A percentile compares a stretch with the other conserved stretches of the same genome.
Conservation (phyloP, 192 early-diverging fungal genomes). For the Paraglomus occultum region DNA sequence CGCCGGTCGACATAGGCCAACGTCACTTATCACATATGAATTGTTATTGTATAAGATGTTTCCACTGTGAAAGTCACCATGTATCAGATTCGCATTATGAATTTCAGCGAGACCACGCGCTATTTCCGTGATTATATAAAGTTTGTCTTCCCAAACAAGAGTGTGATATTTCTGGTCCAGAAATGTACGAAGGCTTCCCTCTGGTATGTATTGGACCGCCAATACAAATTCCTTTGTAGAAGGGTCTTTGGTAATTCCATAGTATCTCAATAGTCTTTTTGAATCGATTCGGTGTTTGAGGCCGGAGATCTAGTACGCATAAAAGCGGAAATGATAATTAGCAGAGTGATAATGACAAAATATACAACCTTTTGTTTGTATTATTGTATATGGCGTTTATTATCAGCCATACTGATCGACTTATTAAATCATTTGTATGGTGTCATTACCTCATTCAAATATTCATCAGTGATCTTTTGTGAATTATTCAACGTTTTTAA, state of each 20-base stretch:
- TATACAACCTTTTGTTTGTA: not conserved
- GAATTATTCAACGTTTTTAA: constrained; percentile 21
- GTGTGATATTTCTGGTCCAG: not conserved
- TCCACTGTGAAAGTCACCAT: constrained; percentile 32
- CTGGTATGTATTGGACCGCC: not conserved
- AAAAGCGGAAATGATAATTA: not conserved
- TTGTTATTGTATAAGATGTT: constrained; percentile 3
- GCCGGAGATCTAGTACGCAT: no score
- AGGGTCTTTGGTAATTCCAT: constrained; percentile 11
- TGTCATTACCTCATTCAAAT: constrained; percentile 2
- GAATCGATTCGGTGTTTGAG: no score
- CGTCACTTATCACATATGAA: constrained; percentile 27
- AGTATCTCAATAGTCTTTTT: not conserved
- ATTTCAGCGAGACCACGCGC: not conserved
- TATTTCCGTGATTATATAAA: not conserved
- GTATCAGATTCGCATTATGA: constrained; percentile 33
- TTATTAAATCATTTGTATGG: not conserved
- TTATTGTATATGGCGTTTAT: not conserved
- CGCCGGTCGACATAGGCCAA: constrained; percentile 34
- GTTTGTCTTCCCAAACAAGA: constrained; percentile 7
- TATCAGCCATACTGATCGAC: not conserved
- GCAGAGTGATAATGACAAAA: not conserved
- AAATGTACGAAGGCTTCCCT: constrained; percentile 6
- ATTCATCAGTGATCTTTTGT: not conserved
- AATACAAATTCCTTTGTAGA: not conserved